Conservation (phyloP, 2,329 filamentous ascomycete genomes). For the Neonectria ditissima region DNA sequence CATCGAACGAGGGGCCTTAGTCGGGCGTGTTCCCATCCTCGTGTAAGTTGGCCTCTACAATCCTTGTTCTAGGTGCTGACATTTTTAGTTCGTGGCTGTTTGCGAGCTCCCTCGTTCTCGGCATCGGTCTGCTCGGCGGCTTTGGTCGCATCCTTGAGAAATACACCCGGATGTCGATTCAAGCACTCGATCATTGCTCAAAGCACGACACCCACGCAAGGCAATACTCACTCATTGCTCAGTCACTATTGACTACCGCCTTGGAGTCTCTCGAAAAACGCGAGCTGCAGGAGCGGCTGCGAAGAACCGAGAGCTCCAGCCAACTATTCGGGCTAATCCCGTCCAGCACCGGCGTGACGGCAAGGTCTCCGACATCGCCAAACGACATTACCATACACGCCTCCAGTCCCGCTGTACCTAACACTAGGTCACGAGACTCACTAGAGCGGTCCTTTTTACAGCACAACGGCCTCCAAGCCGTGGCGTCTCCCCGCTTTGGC, state of each 20-base stretch:
- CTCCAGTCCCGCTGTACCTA: slow-evolving; percentile 33
- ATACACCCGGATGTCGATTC: slow-evolving; percentile 60
- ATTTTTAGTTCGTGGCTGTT: slow-evolving; percentile 64
- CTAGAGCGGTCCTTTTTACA: slow-evolving; percentile 45
- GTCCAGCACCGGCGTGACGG: slow-evolving; percentile 24
- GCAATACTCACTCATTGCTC: slow-evolving; percentile 66
- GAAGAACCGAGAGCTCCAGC: slow-evolving; percentile 62
- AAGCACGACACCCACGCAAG: slow-evolving; percentile 61
- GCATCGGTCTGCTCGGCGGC: slow-evolving; percentile 62
- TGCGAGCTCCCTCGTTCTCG: slow-evolving; percentile 64
- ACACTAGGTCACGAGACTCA: slow-evolving; percentile 36
- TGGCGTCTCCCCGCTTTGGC: slow-evolving; percentile 48
- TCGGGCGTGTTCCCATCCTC: slow-evolving; percentile 60
- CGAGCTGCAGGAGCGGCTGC: slow-evolving; percentile 59
- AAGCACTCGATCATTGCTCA: slow-evolving; percentile 62
- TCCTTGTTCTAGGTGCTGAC: slow-evolving; percentile 1
- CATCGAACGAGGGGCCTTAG: slow-evolving; percentile 56
- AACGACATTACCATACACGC: slow-evolving; percentile 28
- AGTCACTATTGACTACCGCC: slow-evolving; percentile 61
- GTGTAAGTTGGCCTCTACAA: slow-evolving; percentile 55
- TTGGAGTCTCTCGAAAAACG: slow-evolving; percentile 60
- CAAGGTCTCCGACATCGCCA: slow-evolving; percentile 22
- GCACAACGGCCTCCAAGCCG: slow-evolving; percentile 43
- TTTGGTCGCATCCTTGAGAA: slow-evolving; percentile 66
- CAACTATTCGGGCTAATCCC: slow-evolving; percentile 64